Evolutionary conservation across 331 rosid species (phyloP).

Genomic region (Malus hybrid): DNA sequence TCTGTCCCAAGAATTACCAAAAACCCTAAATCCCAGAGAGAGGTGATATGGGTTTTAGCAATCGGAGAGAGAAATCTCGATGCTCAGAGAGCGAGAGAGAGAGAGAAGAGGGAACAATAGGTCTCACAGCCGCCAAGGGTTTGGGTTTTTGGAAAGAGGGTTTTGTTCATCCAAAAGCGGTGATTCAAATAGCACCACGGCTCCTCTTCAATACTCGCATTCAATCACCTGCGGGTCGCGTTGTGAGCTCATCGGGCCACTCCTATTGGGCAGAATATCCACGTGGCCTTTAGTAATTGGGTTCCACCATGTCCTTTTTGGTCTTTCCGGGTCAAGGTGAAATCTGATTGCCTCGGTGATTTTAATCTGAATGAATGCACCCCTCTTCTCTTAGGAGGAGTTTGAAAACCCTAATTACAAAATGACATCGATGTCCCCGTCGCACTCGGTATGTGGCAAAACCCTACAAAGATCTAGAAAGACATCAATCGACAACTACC

Average conservation of each 20-base stretch:
- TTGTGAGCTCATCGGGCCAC: not conserved
- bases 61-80: conserved; percentile 34
- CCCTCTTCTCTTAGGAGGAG: conserved; percentile 14
- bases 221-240: conserved; percentile 48
- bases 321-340: not conserved
- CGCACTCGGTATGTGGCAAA: conserved; percentile 13
- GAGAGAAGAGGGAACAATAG: conserved; percentile 27
- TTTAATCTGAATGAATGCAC: conserved; percentile 16
- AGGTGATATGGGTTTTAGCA: conserved; percentile 30
- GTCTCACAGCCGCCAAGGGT: conserved; percentile 99
- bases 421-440: conserved; percentile 43
- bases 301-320: not conserved
- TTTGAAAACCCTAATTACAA: conserved; percentile 55
- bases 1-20: not conserved
- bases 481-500: not conserved
- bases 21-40: conserved; percentile 27
- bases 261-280: conserved; percentile 3
- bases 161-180: conserved; percentile 68
- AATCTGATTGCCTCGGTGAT: conserved; percentile 22
- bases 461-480: not conserved
- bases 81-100: conserved; percentile 2
- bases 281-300: conserved; percentile 10
- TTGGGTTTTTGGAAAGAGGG: conserved; percentile 92
- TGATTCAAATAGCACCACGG: conserved; percentile 98
- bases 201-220: conserved; percentile 20